These are phyloP conservation scores for Dendrobium nobile DNA, from an alignment of 106 monocot genomes.

Conservation along the genomic window DNA sequence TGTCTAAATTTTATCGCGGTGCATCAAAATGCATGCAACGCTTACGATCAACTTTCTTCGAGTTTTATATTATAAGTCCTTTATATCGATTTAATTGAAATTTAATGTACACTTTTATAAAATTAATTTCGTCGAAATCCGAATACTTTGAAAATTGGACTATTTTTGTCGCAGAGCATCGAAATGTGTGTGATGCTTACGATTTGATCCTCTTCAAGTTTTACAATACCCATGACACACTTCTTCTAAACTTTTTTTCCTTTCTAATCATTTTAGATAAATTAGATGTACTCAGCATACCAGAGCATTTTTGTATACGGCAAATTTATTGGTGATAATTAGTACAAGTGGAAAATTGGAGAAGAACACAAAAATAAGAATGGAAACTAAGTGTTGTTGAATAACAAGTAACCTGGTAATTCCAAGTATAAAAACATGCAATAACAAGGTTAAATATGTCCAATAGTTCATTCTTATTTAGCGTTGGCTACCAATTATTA, in stretches of 20 bases:
- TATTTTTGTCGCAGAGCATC: no score
- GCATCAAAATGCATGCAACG: no score
- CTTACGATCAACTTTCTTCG: no score
- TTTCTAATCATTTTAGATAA: neutral
- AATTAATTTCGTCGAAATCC: no score
- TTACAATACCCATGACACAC: neutral
- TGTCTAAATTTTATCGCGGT: no score
- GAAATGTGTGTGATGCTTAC: no score
- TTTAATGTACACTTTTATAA: no score
- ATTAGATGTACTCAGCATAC: neutral
- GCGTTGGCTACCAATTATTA: neutral
- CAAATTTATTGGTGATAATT: neutral
- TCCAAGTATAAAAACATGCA: neutral
- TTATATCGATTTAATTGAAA: no score
- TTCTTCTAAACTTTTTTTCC: neutral
- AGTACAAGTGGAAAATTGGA: neutral
- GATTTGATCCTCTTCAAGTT: no score
- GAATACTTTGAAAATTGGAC: no score
- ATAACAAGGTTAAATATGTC: neutral
- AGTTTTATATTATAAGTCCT: no score
- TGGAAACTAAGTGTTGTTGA: neutral
- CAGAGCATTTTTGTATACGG: neutral
- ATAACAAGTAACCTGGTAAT: neutral
- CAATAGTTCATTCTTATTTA: conserved; percentile 3
- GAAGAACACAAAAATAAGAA: neutral